These are phyloP conservation scores for Spathaspora girioi DNA, from an alignment of 805 yeast species.

Conservation along the genomic window DNA sequence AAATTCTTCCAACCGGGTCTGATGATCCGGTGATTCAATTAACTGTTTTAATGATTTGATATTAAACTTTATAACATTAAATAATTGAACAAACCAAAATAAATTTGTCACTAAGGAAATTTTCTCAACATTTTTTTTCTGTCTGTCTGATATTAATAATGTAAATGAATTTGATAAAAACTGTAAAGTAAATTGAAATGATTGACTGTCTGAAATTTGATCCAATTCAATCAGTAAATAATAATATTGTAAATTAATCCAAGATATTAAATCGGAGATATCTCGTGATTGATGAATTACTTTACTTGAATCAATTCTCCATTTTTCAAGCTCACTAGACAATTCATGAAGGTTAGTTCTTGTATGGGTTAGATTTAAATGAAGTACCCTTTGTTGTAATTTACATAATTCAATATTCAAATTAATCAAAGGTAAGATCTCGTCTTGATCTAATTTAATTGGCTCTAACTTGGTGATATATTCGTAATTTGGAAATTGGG, in stretches of 20 bases:
- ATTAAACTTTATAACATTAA: slow-evolving; percentile 32
- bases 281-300: slow-evolving; percentile 21
- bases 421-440: slow-evolving; percentile 14
- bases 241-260: slow-evolving; percentile 35
- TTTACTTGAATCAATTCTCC: slow-evolving; percentile 31
- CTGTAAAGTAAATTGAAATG: slow-evolving; percentile 39
- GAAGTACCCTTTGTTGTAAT: slow-evolving; percentile 23
- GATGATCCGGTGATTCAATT: slow-evolving; percentile 9
- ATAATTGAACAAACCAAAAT: slow-evolving; percentile 32
- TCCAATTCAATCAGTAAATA: slow-evolving; percentile 39
- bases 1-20: slow-evolving; percentile 17
- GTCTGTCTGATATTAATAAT: slow-evolving; percentile 22
- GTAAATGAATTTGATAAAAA: slow-evolving; percentile 38
- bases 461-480: slow-evolving; percentile 16
- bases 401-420: slow-evolving; percentile 12
- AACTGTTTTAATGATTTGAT: slow-evolving; percentile 18
- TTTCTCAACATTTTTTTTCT: slow-evolving; percentile 6
- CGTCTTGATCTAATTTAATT: slow-evolving; percentile 16
- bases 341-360: slow-evolving; percentile 11
- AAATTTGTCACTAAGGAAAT: slow-evolving; percentile 10
- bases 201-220: slow-evolving; percentile 34
- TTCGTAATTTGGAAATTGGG: slow-evolving; percentile 26
- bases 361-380: slow-evolving; percentile 4
- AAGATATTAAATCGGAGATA: slow-evolving; percentile 26
- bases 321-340: slow-evolving; percentile 32